Percentiles rank a stretch among this genome's conserved stretches.
Evolutionary conservation across 192 early-diverging fungal species (phyloP).

Genomic region (Dispira simplex): DNA sequence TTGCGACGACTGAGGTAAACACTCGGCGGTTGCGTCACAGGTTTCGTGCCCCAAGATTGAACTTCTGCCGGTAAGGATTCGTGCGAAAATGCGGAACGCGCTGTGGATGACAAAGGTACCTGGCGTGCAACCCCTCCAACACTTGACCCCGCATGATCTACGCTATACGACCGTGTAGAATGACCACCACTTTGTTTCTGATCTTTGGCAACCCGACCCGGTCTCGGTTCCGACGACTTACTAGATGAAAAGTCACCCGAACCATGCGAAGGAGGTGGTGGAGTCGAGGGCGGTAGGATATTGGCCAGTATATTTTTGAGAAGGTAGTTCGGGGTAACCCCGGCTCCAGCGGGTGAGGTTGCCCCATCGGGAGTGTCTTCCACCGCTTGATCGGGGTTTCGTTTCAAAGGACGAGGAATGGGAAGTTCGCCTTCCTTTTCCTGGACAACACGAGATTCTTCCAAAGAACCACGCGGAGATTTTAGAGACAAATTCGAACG

Average conservation of each 20-base stretch:
- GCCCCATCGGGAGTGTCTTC: neutral
- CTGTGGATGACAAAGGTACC: neutral
- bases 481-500: neutral
- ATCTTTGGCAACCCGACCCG: neutral
- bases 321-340: neutral
- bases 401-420: neutral
- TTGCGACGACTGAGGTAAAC: neutral
- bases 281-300: neutral
- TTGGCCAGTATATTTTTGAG: constrained; percentile 3
- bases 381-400: neutral
- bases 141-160: neutral
- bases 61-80: neutral
- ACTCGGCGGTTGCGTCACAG: neutral
- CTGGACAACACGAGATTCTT: neutral
- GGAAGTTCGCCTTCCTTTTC: neutral
- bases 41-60: neutral
- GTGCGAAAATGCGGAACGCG: neutral
- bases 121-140: no score
- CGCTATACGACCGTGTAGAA: neutral
- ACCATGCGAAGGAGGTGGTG: neutral
- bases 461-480: neutral
- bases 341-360: neutral
- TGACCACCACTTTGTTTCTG: neutral
- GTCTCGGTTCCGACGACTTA: neutral
- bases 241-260: neutral